Conservation (phyloP, 2,329 filamentous ascomycete species). For the Cladobotryum protrusum region DNA sequence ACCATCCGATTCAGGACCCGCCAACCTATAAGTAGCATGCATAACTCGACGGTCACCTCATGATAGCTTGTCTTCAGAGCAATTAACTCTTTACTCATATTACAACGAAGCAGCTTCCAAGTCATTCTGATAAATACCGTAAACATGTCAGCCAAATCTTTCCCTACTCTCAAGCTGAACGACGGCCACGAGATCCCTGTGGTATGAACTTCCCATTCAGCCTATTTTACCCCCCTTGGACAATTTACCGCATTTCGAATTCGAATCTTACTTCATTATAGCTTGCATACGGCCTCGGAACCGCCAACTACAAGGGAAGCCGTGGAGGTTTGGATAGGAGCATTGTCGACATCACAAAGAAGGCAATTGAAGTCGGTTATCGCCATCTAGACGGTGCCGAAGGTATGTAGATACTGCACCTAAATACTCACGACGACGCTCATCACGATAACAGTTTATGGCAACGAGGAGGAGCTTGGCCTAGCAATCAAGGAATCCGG, state of each 20-base stretch:
- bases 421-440: neutral
- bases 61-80: constrained; percentile 23
- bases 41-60: neutral
- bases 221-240: neutral
- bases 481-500: constrained; percentile 61
- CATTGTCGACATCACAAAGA: constrained; percentile 44
- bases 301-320: constrained; percentile 50
- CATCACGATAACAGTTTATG: constrained; percentile 41
- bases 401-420: constrained; percentile 33
- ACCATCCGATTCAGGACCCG: neutral
- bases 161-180: constrained; percentile 55
- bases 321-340: constrained; percentile 49
- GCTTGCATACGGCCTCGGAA: constrained; percentile 68
- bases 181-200: constrained; percentile 68
- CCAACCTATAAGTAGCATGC: constrained; percentile 10
- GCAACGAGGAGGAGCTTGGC: constrained; percentile 65
- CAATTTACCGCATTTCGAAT: neutral
- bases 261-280: constrained; percentile 22
- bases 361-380: constrained; percentile 63
- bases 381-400: constrained; percentile 71
- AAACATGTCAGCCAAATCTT: constrained; percentile 24
- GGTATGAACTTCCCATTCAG: constrained; percentile 33
- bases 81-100: too few species aligned
- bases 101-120: too few species aligned
- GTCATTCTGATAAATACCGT: too few species aligned